phyloP scores from a whole-genome alignment of 805 yeast genomes.

The Torulaspora delbrueckii region DNA sequence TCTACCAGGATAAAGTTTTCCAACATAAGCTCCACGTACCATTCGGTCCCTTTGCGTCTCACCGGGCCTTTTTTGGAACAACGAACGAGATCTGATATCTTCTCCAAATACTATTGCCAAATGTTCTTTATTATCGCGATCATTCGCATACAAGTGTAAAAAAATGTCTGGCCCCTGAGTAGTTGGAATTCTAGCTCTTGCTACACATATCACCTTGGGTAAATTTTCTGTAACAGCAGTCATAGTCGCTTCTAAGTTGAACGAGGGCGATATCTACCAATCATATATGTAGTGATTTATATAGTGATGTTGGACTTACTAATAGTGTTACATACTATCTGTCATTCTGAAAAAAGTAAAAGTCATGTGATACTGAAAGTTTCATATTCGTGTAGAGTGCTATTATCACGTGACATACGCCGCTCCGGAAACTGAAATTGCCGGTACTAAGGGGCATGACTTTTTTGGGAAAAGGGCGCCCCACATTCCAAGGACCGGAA shows the following conservation, averaged over 20 bases:
- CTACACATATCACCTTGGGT: constrained; percentile 81
- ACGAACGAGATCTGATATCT: constrained; percentile 70
- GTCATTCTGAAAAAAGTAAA: background rate
- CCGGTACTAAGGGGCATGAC: background rate
- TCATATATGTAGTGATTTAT: background rate
- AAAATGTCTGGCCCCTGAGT: constrained; percentile 92
- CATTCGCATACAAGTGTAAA: constrained; percentile 80
- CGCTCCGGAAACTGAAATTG: background rate
- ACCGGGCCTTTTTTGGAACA: constrained; percentile 55
- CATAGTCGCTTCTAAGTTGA: background rate
- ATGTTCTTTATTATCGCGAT: constrained; percentile 88
- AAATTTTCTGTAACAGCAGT: constrained; percentile 29
- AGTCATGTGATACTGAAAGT: too few relatives aligned
- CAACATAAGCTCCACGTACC: constrained; percentile 98
- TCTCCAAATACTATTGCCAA: constrained; percentile 96
- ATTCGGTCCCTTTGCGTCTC: constrained; percentile 90
- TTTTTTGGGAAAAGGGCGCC: background rate
- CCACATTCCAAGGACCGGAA: background rate
- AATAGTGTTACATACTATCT: too few relatives aligned
- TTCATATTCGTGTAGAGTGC: too few relatives aligned
- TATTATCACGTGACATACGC: background rate
- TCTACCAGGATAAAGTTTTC: constrained; percentile 85
- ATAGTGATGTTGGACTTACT: background rate
- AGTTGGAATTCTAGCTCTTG: constrained; percentile 95
- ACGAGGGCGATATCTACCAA: background rate